These are phyloP conservation scores for Tylopilus rubrobrunneus DNA, from an alignment of 768 basidiomycete species.

Conservation along the genomic window DNA sequence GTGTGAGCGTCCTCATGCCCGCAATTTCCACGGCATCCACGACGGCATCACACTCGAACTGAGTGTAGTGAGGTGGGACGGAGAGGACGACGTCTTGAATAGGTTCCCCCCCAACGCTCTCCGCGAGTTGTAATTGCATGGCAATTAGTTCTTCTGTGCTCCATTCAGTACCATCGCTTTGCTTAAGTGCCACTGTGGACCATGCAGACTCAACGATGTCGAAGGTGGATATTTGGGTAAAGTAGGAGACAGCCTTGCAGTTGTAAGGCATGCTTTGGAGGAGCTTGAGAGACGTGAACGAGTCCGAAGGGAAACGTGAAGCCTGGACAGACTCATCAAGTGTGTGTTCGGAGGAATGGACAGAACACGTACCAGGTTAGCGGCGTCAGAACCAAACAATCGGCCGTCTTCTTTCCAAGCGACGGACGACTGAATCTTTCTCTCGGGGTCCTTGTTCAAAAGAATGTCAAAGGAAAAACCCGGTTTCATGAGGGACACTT, in stretches of 20 bases:
- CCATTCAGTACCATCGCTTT: slow-evolving; percentile 68
- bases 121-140: slow-evolving; percentile 91
- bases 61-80: slow-evolving; percentile 86
- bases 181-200: slow-evolving; percentile 55
- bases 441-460: slow-evolving; percentile 93
- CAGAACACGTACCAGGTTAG: slow-evolving; percentile 65
- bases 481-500: slow-evolving; percentile 92
- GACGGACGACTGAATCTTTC: slow-evolving; percentile 88
- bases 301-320: slow-evolving; percentile 84
- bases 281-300: slow-evolving; percentile 82
- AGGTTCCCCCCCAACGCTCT: slow-evolving; percentile 67
- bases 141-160: slow-evolving; percentile 86
- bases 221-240: slow-evolving; percentile 50
- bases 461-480: slow-evolving; percentile 94
- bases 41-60: slow-evolving; percentile 88
- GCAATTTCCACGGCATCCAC: slow-evolving; percentile 90
- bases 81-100: slow-evolving; percentile 85
- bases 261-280: slow-evolving; percentile 69
- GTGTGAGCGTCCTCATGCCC: slow-evolving; percentile 75
- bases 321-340: slow-evolving; percentile 48
- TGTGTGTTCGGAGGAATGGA: not conserved
- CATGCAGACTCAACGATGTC: slow-evolving; percentile 53
- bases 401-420: slow-evolving; percentile 91
- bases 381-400: slow-evolving; percentile 85
- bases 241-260: slow-evolving; percentile 57